These are phyloP conservation scores for Suillus luteus DNA, from an alignment of 768 basidiomycete species.

Conservation along the genomic window DNA sequence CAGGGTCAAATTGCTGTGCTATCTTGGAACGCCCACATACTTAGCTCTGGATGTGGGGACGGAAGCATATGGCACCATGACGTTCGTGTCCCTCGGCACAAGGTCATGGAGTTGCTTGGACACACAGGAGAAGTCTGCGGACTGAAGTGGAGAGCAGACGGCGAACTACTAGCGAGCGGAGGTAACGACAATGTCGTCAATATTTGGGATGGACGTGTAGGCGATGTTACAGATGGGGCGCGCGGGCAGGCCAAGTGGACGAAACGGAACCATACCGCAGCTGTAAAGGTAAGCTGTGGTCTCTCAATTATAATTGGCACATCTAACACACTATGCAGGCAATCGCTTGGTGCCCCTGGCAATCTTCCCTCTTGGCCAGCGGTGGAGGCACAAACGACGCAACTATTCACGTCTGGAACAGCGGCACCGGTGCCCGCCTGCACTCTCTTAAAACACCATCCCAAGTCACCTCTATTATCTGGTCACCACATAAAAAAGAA, in stretches of 20 bases:
- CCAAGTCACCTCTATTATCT: constrained; percentile 91
- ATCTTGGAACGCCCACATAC: constrained; percentile 84
- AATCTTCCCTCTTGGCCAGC: constrained; percentile 83
- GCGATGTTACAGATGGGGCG: constrained; percentile 47
- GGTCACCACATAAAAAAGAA: constrained; percentile 87
- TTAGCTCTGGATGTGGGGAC: constrained; percentile 88
- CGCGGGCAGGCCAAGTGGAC: constrained; percentile 81
- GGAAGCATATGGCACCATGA: constrained; percentile 98
- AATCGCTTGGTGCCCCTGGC: constrained; percentile 98
- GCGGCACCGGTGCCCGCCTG: constrained; percentile 87
- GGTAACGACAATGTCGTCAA: constrained; percentile 99
- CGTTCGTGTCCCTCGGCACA: constrained; percentile 83
- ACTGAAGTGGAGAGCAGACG: constrained; percentile 84
- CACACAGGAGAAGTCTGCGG: constrained; percentile 95
- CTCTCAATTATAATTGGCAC: not conserved
- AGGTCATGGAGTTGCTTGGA: constrained; percentile 86
- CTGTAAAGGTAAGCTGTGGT: constrained; percentile 60
- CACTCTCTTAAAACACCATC: constrained; percentile 85
- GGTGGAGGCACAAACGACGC: constrained; percentile 96
- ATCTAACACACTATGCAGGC: constrained; percentile 52
- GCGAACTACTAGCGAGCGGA: constrained; percentile 89
- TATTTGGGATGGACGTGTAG: constrained; percentile 90
- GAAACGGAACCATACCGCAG: constrained; percentile 88
- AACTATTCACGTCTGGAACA: constrained; percentile 88
- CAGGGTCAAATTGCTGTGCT: constrained; percentile 81